Evolutionary conservation across 2,329 filamentous ascomycete genomes (phyloP).

Genomic region (Sporothrix variecibatus): DNA sequence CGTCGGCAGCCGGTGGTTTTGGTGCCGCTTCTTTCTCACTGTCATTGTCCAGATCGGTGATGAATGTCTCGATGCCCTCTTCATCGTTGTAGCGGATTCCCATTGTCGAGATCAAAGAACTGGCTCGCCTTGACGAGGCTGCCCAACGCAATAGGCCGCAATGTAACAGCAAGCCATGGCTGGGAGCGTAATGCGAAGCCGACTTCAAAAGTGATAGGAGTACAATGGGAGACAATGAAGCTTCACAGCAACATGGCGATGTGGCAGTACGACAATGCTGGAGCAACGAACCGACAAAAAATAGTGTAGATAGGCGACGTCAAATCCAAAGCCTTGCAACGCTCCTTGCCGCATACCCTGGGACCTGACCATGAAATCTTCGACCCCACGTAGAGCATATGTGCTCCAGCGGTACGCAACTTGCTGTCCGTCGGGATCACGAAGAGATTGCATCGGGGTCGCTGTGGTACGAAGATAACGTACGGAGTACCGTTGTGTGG

Average conservation of each 20-base stretch:
- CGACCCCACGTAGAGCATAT: background rate
- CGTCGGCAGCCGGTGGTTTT: background rate
- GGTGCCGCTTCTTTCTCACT: background rate
- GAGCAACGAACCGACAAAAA: background rate
- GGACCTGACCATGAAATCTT: background rate
- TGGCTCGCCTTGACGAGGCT: background rate
- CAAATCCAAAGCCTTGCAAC: background rate
- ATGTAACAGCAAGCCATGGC: background rate
- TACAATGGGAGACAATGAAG: too few relatives aligned
- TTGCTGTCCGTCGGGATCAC: background rate
- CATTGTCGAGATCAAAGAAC: background rate
- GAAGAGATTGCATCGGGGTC: background rate
- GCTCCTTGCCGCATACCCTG: background rate
- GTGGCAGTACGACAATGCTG: too few relatives aligned
- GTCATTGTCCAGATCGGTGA: background rate
- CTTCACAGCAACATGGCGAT: too few relatives aligned
- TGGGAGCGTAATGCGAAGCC: background rate
- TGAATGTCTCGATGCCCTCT: background rate
- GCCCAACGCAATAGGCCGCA: background rate
- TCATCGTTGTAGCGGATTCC: background rate
- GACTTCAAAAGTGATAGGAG: too few relatives aligned
- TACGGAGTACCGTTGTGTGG: too few relatives aligned
- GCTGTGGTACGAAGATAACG: background rate
- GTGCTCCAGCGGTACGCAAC: background rate
- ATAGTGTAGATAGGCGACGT: background rate